A percentile compares a stretch with the other conserved stretches of the same genome.
These are phyloP conservation scores for Gaillardinia entomophila DNA, from an alignment of 805 yeast species.

Conservation along the genomic window DNA sequence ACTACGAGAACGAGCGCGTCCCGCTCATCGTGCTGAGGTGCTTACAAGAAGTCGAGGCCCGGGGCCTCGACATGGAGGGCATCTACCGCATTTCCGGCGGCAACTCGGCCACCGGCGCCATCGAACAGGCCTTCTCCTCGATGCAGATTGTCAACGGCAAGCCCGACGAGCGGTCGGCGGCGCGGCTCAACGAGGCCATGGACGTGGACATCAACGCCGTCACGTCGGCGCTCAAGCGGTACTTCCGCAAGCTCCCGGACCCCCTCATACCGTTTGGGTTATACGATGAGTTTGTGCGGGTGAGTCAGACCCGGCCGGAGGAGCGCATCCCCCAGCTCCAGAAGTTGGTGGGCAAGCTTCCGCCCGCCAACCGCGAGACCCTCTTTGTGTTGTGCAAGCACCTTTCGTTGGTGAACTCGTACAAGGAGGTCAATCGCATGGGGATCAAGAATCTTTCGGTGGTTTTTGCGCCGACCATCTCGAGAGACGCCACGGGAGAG, in stretches of 20 bases:
- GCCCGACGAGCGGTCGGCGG: constrained; percentile 26
- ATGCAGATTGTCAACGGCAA: not conserved
- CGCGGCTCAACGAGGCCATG: constrained; percentile 29
- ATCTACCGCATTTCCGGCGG: constrained; percentile 88
- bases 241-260: constrained; percentile 75
- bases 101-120: constrained; percentile 55
- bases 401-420: constrained; percentile 51
- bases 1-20: constrained; percentile 52
- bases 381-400: constrained; percentile 58
- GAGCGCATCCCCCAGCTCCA: constrained; percentile 39
- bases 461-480: constrained; percentile 91
- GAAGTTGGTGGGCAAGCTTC: constrained; percentile 47
- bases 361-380: constrained; percentile 60
- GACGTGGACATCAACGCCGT: constrained; percentile 78
- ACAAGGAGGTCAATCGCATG: constrained; percentile 67
- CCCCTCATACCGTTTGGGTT: constrained; percentile 71
- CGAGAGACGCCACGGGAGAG: constrained; percentile 72
- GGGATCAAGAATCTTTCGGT: constrained; percentile 75
- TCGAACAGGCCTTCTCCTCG: constrained; percentile 33
- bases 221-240: constrained; percentile 81
- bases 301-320: constrained; percentile 23
- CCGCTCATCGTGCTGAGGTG: constrained; percentile 74
- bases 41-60: constrained; percentile 65
- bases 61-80: constrained; percentile 80
- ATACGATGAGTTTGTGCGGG: constrained; percentile 62